Percentiles rank a stretch among this genome's conserved stretches.
Evolutionary conservation across 2,329 filamentous ascomycete species (phyloP).

Genomic region (Incumbomyces delicatus): DNA sequence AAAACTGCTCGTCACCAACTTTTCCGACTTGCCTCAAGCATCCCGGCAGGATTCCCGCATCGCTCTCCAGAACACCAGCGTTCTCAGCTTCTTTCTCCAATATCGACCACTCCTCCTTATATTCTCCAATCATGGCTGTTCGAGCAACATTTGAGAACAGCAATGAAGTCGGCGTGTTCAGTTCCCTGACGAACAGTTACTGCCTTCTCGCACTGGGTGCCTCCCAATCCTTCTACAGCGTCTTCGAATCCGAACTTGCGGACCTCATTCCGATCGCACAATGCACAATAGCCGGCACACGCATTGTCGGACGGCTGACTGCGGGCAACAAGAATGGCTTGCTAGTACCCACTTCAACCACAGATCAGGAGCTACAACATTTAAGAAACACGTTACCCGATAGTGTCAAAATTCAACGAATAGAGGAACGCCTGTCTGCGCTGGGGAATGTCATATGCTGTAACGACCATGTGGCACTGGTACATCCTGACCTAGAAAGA

Average conservation of each 20-base stretch:
- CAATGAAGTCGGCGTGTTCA: conserved; percentile 77
- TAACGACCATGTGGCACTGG: conserved; percentile 93
- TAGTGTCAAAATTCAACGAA: conserved; percentile 84
- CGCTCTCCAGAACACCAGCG: too few species aligned
- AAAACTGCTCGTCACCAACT: too few species aligned
- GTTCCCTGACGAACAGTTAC: conserved; percentile 94
- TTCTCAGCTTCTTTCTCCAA: too few species aligned
- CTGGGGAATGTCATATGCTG: conserved; percentile 93
- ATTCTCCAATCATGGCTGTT: conserved; percentile 33
- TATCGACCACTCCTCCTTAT: neutral
- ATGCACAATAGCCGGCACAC: conserved; percentile 89
- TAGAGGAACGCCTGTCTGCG: conserved; percentile 92
- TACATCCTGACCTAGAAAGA: conserved; percentile 92
- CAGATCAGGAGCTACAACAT: conserved; percentile 96
- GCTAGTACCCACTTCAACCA: conserved; percentile 88
- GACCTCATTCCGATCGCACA: conserved; percentile 96
- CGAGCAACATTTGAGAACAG: conserved; percentile 43
- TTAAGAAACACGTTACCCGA: conserved; percentile 91
- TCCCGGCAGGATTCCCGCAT: too few species aligned
- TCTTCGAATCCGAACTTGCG: conserved; percentile 96
- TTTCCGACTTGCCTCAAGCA: too few species aligned
- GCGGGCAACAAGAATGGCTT: conserved; percentile 95
- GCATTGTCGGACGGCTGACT: conserved; percentile 91
- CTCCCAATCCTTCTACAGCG: conserved; percentile 98
- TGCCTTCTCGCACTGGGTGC: conserved; percentile 88